These are phyloP conservation scores for Tausonia pullulans DNA, from an alignment of 1,284 basidiomycete genomes.

Conservation along the genomic window DNA sequence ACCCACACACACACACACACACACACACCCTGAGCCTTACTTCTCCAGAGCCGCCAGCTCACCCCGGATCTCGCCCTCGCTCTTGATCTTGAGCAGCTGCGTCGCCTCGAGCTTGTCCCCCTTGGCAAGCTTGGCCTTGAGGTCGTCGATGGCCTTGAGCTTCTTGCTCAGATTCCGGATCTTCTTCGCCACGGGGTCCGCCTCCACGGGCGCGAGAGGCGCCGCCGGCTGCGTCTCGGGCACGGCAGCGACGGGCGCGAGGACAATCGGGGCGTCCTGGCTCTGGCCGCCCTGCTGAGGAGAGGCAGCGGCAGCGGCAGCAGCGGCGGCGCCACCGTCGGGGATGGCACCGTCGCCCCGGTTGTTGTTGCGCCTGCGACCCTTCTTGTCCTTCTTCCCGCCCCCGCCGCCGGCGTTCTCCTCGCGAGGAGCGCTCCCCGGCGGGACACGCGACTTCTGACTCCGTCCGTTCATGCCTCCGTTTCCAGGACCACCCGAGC, in stretches of 20 bases:
- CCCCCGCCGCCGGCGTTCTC: constrained; percentile 8
- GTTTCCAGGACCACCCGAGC: too few relatives aligned
- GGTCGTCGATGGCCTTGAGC: constrained; percentile 90
- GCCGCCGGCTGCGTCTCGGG: constrained; percentile 33
- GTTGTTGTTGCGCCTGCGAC: constrained; percentile 36
- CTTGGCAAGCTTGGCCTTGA: constrained; percentile 75
- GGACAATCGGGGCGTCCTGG: constrained; percentile 14
- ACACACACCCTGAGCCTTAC: not conserved
- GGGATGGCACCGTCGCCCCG: too few relatives aligned
- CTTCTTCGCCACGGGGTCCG: constrained; percentile 81
- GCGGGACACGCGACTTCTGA: constrained; percentile 29
- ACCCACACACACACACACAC: too few relatives aligned
- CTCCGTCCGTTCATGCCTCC: too few relatives aligned
- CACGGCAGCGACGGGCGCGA: constrained; percentile 22
- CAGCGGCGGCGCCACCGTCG: too few relatives aligned
- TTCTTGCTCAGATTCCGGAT: constrained; percentile 88
- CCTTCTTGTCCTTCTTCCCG: constrained; percentile 41
- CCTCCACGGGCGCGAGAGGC: constrained; percentile 37
- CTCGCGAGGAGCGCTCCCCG: constrained; percentile 34
- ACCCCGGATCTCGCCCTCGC: not conserved
- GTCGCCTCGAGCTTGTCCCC: constrained; percentile 87
- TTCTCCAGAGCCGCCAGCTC: constrained; percentile 7
- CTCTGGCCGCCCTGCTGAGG: constrained; percentile 29
- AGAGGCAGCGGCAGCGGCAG: too few relatives aligned
- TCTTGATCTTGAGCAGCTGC: constrained; percentile 86